These are phyloP conservation scores for Gaeumannomyces tritici DNA, from an alignment of 2,329 filamentous ascomycete genomes.

Conservation along the genomic window DNA sequence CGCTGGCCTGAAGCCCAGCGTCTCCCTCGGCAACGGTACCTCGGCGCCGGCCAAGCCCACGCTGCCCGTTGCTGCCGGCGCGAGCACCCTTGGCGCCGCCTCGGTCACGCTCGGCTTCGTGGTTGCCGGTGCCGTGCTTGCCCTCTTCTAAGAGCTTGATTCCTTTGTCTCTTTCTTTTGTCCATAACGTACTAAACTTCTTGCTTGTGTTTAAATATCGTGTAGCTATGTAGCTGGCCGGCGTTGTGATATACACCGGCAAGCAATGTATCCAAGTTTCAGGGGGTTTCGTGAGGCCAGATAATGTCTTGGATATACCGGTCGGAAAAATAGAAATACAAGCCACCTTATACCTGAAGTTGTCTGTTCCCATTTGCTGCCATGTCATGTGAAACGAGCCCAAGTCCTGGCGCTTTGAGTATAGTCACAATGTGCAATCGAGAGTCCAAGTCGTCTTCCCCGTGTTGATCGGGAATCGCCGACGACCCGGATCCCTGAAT, in stretches of 20 bases:
- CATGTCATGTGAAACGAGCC: too few relatives aligned
- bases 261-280: too few relatives aligned
- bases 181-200: background rate
- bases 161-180: background rate
- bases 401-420: too few relatives aligned
- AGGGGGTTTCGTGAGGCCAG: too few relatives aligned
- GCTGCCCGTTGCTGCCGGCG: background rate
- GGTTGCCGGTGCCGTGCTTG: background rate
- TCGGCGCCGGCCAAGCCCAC: background rate
- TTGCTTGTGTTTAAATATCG: background rate
- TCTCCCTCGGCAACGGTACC: background rate
- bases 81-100: background rate
- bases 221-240: background rate
- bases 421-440: too few relatives aligned
- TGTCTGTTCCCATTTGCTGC: too few relatives aligned
- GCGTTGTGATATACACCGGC: background rate
- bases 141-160: background rate
- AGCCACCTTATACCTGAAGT: too few relatives aligned
- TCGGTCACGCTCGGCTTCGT: background rate
- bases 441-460: too few relatives aligned
- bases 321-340: background rate
- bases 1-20: background rate
- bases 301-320: background rate
- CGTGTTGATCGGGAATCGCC: too few relatives aligned
- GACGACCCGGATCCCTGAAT: too few relatives aligned